These are phyloP conservation scores for Pythium periplocum DNA, from an alignment of 352 stramenopile genomes.

Conservation along the genomic window DNA sequence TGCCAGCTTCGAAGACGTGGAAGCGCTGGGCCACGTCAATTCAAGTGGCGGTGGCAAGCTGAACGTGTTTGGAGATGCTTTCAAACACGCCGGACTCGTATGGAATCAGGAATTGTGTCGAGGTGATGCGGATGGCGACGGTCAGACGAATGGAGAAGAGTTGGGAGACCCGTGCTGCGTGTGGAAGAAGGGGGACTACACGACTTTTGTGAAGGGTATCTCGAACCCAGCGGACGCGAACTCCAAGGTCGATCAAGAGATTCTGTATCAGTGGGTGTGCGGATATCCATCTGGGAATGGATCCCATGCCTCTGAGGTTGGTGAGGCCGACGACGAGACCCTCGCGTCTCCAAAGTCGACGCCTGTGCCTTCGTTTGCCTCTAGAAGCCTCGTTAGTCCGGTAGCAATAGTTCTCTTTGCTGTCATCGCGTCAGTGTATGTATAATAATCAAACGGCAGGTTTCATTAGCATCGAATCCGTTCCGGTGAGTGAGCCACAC, in stretches of 20 bases:
- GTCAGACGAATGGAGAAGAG: constrained; percentile 54
- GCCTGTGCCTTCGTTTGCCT: background rate
- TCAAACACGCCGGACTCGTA: constrained; percentile 7
- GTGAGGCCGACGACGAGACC: too few relatives aligned
- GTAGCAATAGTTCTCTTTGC: too few relatives aligned
- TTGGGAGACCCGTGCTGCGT: constrained; percentile 53
- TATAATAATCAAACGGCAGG: too few relatives aligned
- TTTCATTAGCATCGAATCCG: too few relatives aligned
- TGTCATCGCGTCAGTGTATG: too few relatives aligned
- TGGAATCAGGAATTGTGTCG: constrained; percentile 30
- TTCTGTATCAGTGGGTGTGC: constrained; percentile 13
- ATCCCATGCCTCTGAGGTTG: background rate
- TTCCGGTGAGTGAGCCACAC: too few relatives aligned
- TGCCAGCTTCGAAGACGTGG: constrained; percentile 14
- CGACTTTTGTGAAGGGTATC: constrained; percentile 12
- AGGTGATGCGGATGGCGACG: constrained; percentile 20
- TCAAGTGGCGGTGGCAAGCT: constrained; percentile 14
- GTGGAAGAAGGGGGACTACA: constrained; percentile 6
- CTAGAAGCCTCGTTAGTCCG: too few relatives aligned
- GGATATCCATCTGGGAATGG: background rate
- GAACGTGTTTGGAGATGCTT: constrained; percentile 24
- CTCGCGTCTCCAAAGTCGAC: background rate
- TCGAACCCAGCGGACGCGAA: constrained; percentile 13
- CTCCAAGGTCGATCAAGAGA: background rate
- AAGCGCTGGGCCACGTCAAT: constrained; percentile 25